Conservation (phyloP, 2,329 filamentous ascomycete species). For the Colletotrichum zoysiae region DNA sequence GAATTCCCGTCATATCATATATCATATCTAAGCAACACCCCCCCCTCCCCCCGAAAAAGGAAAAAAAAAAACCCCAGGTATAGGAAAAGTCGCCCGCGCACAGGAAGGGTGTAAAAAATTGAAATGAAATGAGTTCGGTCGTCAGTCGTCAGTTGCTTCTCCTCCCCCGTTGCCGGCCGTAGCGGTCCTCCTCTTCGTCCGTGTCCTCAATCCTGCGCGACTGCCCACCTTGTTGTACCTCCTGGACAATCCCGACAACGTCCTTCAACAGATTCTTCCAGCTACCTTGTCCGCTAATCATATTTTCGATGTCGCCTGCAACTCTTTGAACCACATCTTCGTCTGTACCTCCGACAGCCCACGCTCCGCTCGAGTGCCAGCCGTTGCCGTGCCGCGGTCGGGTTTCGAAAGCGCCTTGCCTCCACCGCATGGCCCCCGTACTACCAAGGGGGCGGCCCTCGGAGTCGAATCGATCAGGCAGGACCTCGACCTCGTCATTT, state of each 20-base stretch:
- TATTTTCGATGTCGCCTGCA: slow-evolving; percentile 52
- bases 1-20: slow-evolving; percentile 27
- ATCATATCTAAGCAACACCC: slow-evolving; percentile 18
- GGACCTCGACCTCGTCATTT: slow-evolving; percentile 56
- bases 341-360: slow-evolving; percentile 61
- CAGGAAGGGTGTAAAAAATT: not conserved
- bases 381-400: slow-evolving; percentile 49
- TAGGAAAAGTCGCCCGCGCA: not conserved
- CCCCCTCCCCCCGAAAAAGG: not conserved
- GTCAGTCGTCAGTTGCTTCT: slow-evolving; percentile 36
- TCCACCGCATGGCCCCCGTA: slow-evolving; percentile 46
- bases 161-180: slow-evolving; percentile 35
- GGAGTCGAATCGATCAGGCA: slow-evolving; percentile 63
- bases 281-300: slow-evolving; percentile 48
- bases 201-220: slow-evolving; percentile 42
- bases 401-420: slow-evolving; percentile 59
- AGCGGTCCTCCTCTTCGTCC: slow-evolving; percentile 41
- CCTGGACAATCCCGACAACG: slow-evolving; percentile 46
- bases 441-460: slow-evolving; percentile 57
- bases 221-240: slow-evolving; percentile 33
- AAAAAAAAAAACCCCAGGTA: not conserved
- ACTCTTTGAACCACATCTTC: slow-evolving; percentile 55
- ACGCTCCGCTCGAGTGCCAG: slow-evolving; percentile 56
- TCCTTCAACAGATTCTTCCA: slow-evolving; percentile 51
- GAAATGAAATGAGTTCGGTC: slow-evolving; percentile 10